Conservation (phyloP, 2,329 filamentous ascomycete species). For the Microsporum canis region DNA sequence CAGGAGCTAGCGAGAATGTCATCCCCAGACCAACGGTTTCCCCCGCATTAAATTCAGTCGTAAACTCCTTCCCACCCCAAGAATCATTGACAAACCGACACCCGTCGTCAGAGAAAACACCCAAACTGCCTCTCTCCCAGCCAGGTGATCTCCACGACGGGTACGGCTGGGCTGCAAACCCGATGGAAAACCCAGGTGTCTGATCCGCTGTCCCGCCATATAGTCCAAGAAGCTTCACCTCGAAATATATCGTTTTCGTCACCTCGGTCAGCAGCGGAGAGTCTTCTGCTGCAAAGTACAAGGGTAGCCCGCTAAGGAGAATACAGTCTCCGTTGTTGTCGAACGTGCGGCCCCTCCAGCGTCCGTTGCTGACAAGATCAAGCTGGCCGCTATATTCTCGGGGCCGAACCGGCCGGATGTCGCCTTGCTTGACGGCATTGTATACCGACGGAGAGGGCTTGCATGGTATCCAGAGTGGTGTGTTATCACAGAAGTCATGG, state of each 20-base stretch:
- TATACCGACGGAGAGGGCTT: constrained; percentile 34
- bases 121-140: constrained; percentile 51
- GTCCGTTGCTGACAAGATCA: constrained; percentile 24
- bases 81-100: constrained; percentile 52
- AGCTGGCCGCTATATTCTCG: constrained; percentile 34
- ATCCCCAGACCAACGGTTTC: constrained; percentile 52
- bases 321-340: constrained; percentile 39
- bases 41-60: constrained; percentile 39
- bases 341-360: constrained; percentile 37
- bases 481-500: constrained; percentile 43
- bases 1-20: constrained; percentile 35
- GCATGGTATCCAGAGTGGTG: constrained; percentile 42
- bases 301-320: constrained; percentile 43
- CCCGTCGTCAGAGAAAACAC: constrained; percentile 53
- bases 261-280: constrained; percentile 37
- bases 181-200: constrained; percentile 47
- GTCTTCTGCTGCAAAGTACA: constrained; percentile 44
- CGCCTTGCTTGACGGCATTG: constrained; percentile 32
- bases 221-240: constrained; percentile 42
- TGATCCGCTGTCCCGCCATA: constrained; percentile 24
- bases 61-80: constrained; percentile 49
- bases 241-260: constrained; percentile 49
- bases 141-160: constrained; percentile 52
- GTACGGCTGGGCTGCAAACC: constrained; percentile 51
- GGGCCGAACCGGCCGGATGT: constrained; percentile 37